phyloP scores from a whole-genome alignment of 2,329 filamentous ascomycete species.

The Penicillium sp. region DNA sequence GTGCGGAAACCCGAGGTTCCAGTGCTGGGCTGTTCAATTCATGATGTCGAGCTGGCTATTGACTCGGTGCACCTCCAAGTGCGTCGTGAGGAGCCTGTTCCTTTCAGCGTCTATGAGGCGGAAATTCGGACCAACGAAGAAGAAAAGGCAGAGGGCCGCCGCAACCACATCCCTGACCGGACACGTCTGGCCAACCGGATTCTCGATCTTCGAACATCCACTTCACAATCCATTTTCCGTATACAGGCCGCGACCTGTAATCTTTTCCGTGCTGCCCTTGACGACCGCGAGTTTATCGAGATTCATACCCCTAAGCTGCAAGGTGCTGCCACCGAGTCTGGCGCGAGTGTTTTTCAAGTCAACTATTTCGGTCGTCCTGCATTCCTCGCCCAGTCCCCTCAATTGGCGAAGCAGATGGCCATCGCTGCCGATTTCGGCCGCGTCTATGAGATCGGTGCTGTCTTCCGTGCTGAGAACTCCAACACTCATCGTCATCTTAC shows the following conservation, averaged over 20 bases:
- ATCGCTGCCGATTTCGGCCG: slow-evolving; percentile 85
- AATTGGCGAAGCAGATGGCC: slow-evolving; percentile 89
- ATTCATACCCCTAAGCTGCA: slow-evolving; percentile 93
- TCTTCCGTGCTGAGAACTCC: slow-evolving; percentile 92
- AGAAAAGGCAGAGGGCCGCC: slow-evolving; percentile 55
- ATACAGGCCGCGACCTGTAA: slow-evolving; percentile 78
- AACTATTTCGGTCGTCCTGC: slow-evolving; percentile 87
- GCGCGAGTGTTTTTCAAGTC: slow-evolving; percentile 85
- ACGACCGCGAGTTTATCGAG: slow-evolving; percentile 77
- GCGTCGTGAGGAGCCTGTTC: slow-evolving; percentile 60
- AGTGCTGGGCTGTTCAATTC: slow-evolving; percentile 72
- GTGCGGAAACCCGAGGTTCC: slow-evolving; percentile 72
- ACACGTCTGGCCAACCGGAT: slow-evolving; percentile 76
- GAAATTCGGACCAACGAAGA: slow-evolving; percentile 60
- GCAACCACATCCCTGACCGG: slow-evolving; percentile 66
- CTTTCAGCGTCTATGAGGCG: slow-evolving; percentile 69
- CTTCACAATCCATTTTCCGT: slow-evolving; percentile 84
- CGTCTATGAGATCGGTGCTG: slow-evolving; percentile 85
- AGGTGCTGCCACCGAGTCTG: slow-evolving; percentile 85
- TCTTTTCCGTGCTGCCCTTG: slow-evolving; percentile 74
- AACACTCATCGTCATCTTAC: slow-evolving; percentile 94
- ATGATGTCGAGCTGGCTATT: slow-evolving; percentile 73
- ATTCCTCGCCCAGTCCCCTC: slow-evolving; percentile 87
- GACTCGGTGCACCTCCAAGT: slow-evolving; percentile 63
- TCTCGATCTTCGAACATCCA: slow-evolving; percentile 79